These are phyloP conservation scores for Polysphondylium violaceum DNA, from an alignment of 78 protist genomes.

Conservation along the genomic window DNA sequence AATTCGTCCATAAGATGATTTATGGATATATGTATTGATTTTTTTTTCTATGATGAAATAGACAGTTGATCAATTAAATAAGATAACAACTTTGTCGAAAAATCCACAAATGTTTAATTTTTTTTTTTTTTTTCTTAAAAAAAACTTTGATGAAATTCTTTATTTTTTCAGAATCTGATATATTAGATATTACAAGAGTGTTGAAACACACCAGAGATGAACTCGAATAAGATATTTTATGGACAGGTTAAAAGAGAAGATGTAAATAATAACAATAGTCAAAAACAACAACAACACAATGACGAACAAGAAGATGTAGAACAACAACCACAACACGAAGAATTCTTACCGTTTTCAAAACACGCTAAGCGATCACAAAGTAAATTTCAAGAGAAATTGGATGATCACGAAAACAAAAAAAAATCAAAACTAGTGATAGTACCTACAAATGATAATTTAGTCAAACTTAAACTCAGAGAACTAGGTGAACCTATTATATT, in stretches of 20 bases:
- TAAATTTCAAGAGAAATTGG: conserved; percentile 12
- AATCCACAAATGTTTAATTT: too few species aligned
- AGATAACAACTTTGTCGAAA: too few species aligned
- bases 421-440: conserved; percentile 28
- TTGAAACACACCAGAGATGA: too few species aligned
- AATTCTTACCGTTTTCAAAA: conserved; percentile 67
- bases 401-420: conserved; percentile 61
- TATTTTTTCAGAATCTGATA: too few species aligned
- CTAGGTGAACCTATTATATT: conserved; percentile 81
- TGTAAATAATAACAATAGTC: too few species aligned
- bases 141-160: too few species aligned
- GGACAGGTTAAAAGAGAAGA: conserved; percentile 14
- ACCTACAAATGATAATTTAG: conserved; percentile 60
- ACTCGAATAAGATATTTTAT: conserved; percentile 7
- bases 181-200: too few species aligned
- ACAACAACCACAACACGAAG: background rate
- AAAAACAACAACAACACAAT: conserved; percentile 8
- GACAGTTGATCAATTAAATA: too few species aligned
- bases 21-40: too few species aligned
- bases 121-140: too few species aligned
- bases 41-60: too few species aligned
- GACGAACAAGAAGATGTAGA: background rate
- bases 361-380: conserved; percentile 38
- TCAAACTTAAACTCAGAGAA: conserved; percentile 70
- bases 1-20: too few species aligned